Conservation (phyloP, 2,329 filamentous ascomycete species). For the Penicillium freii region DNA sequence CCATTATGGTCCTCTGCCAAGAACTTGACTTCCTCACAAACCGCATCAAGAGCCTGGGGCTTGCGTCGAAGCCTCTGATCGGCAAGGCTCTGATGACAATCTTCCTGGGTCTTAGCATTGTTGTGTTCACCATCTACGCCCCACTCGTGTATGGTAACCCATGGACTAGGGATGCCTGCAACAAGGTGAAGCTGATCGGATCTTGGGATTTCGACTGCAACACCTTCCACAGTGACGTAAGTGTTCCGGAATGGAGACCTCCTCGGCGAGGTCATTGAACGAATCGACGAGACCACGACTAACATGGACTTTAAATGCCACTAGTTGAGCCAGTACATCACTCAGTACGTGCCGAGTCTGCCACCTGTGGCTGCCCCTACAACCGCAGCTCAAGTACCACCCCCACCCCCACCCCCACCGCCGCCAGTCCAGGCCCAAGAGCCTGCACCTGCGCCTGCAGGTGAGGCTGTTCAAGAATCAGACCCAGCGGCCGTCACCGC, state of each 20-base stretch:
- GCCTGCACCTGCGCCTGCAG: neutral
- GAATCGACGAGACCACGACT: constrained; percentile 23
- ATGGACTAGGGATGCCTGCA: constrained; percentile 89
- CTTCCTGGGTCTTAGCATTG: constrained; percentile 71
- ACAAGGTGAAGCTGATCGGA: constrained; percentile 77
- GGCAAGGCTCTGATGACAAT: constrained; percentile 70
- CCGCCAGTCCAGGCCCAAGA: constrained; percentile 23
- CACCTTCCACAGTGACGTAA: constrained; percentile 81
- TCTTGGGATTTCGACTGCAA: constrained; percentile 99
- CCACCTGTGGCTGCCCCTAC: constrained; percentile 24
- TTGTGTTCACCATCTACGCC: constrained; percentile 78
- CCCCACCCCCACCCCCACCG: constrained; percentile 8
- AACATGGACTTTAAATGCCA: constrained; percentile 20
- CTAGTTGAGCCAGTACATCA: constrained; percentile 44
- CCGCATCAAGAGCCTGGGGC: constrained; percentile 65
- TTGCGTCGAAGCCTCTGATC: constrained; percentile 68
- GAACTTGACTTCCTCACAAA: constrained; percentile 80
- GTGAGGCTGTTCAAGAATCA: constrained; percentile 19
- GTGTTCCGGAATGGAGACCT: constrained; percentile 47
- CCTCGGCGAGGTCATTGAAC: constrained; percentile 30
- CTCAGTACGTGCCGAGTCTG: constrained; percentile 25
- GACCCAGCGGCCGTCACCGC: constrained; percentile 24
- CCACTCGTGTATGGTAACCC: constrained; percentile 89
- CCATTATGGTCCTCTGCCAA: constrained; percentile 83
- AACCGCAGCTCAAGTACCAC: constrained; percentile 20